These are phyloP conservation scores for Harringtonia lauricola DNA, from an alignment of 2,329 filamentous ascomycete genomes.

Conservation along the genomic window DNA sequence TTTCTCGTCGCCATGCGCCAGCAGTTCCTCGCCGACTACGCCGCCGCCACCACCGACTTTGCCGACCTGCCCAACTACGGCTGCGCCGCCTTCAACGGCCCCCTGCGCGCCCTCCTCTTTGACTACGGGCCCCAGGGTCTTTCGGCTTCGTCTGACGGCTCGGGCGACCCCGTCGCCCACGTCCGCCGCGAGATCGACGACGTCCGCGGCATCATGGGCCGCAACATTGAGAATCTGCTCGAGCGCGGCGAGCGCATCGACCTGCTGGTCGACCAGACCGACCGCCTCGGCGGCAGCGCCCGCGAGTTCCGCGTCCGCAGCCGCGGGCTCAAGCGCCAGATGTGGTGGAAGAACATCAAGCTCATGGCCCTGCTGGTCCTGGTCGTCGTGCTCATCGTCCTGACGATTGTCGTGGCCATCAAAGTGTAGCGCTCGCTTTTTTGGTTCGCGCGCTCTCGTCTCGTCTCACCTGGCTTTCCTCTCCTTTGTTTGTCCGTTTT, in stretches of 20 bases:
- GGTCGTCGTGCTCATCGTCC: slow-evolving; percentile 50
- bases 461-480: background rate
- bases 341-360: slow-evolving; percentile 99
- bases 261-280: slow-evolving; percentile 91
- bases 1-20: slow-evolving; percentile 86
- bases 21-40: slow-evolving; percentile 67
- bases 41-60: slow-evolving; percentile 59
- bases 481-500: background rate
- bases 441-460: background rate
- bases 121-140: slow-evolving; percentile 59
- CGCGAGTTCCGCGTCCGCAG: slow-evolving; percentile 84
- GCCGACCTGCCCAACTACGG: slow-evolving; percentile 76
- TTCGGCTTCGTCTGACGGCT: slow-evolving; percentile 52
- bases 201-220: slow-evolving; percentile 85
- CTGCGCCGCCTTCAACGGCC: slow-evolving; percentile 73
- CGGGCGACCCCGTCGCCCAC: slow-evolving; percentile 70
- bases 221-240: slow-evolving; percentile 83
- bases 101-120: slow-evolving; percentile 67
- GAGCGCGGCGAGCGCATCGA: slow-evolving; percentile 91
- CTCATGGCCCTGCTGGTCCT: slow-evolving; percentile 71
- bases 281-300: slow-evolving; percentile 77
- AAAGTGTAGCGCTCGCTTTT: slow-evolving; percentile 20
- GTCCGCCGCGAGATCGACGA: slow-evolving; percentile 87
- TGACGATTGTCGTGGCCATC: slow-evolving; percentile 42
- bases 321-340: slow-evolving; percentile 74